phyloP scores from a whole-genome alignment of 441 rosid genomes.

The Populus hybrid region DNA sequence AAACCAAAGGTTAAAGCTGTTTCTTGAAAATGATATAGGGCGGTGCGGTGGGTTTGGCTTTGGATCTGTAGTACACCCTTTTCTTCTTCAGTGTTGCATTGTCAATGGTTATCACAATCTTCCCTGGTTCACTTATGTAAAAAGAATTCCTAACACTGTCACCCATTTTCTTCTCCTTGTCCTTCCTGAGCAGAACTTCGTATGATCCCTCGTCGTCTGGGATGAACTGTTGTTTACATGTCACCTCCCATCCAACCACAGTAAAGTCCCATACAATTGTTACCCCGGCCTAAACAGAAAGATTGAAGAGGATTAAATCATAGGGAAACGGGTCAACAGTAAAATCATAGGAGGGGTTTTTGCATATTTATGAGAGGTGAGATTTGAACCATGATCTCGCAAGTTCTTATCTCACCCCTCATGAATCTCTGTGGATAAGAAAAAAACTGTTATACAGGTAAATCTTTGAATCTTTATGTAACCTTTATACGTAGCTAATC shows the following conservation, averaged over 20 bases:
- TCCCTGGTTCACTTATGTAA: slow-evolving; percentile 54
- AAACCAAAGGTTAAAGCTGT: background rate
- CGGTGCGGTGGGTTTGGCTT: slow-evolving; percentile 42
- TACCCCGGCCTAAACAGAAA: slow-evolving; percentile 33
- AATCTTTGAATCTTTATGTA: too few relatives aligned
- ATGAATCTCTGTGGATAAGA: background rate
- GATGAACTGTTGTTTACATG: slow-evolving; percentile 50
- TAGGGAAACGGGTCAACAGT: background rate
- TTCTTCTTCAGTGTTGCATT: slow-evolving; percentile 37
- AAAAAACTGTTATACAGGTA: background rate
- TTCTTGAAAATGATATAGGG: slow-evolving; percentile 16
- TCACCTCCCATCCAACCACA: slow-evolving; percentile 52
- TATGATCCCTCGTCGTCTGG: slow-evolving; percentile 67
- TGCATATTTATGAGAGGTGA: too few relatives aligned
- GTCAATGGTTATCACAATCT: slow-evolving; percentile 43
- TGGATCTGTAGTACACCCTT: slow-evolving; percentile 43
- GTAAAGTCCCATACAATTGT: slow-evolving; percentile 51
- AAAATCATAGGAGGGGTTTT: background rate
- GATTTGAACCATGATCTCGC: too few relatives aligned
- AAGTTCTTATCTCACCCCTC: background rate
- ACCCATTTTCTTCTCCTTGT: slow-evolving; percentile 29
- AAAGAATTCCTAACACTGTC: slow-evolving; percentile 46
- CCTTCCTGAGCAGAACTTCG: slow-evolving; percentile 29
- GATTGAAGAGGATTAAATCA: background rate
- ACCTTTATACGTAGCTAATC: background rate